phyloP scores from a whole-genome alignment of 441 rosid genomes.

The Euphorbia schlechtendalii region DNA sequence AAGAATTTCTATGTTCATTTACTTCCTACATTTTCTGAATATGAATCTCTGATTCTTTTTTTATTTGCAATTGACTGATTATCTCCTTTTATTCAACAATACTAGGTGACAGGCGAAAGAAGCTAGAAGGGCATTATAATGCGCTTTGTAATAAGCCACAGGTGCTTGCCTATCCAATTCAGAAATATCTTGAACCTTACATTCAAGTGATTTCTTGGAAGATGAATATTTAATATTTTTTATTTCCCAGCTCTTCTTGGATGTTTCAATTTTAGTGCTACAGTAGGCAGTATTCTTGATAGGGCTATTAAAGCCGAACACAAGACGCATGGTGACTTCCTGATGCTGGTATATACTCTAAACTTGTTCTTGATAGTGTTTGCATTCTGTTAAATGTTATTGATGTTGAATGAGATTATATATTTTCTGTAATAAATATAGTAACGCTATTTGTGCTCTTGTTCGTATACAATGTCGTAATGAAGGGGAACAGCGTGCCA shows the following conservation, averaged over 20 bases:
- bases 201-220: neutral
- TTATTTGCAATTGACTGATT: neutral
- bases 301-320: constrained; percentile 92
- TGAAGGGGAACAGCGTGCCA: no score
- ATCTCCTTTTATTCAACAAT: constrained; percentile 5
- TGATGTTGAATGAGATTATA: no score
- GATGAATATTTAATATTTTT: constrained; percentile 14
- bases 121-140: constrained; percentile 85
- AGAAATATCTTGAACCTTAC: constrained; percentile 3
- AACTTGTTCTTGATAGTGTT: constrained; percentile 6
- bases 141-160: constrained; percentile 90
- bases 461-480: no score
- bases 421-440: no score
- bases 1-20: no score
- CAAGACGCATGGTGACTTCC: constrained; percentile 69
- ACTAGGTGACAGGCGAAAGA: constrained; percentile 66
- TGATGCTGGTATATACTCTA: constrained; percentile 62
- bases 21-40: no score
- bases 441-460: no score
- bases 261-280: constrained; percentile 53
- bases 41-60: neutral
- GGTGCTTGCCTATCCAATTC: constrained; percentile 32
- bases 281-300: constrained; percentile 86
- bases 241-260: no score
- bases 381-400: no score